phyloP scores from a whole-genome alignment of 768 basidiomycete genomes.

The Trametes villosa region DNA sequence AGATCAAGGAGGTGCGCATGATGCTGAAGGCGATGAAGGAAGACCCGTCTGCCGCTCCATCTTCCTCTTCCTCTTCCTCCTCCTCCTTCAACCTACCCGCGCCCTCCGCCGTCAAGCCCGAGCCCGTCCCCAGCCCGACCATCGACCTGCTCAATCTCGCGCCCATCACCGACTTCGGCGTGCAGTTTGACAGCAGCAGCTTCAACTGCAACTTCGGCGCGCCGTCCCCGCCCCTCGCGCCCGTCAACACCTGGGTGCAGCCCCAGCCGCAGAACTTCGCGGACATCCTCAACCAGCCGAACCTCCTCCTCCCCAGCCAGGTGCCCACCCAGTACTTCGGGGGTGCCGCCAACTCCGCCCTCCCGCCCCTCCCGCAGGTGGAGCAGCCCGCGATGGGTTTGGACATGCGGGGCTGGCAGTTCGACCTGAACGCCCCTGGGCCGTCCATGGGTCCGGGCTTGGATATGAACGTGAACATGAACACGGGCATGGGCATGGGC shows the following conservation, averaged over 20 bases:
- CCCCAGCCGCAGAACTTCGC: conserved; percentile 5
- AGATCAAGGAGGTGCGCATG: too few relatives aligned
- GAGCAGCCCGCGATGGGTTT: not conserved
- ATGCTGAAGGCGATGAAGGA: too few relatives aligned
- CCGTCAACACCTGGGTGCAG: not conserved
- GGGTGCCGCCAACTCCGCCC: not conserved
- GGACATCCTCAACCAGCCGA: not conserved
- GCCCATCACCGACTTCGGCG: too few relatives aligned
- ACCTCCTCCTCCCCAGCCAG: conserved; percentile 8
- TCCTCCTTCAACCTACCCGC: too few relatives aligned
- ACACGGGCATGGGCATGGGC: not conserved
- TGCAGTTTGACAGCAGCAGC: not conserved
- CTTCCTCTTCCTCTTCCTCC: too few relatives aligned
- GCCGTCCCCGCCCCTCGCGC: too few relatives aligned
- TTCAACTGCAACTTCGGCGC: not conserved
- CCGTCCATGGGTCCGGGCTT: not conserved
- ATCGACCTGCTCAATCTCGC: not conserved
- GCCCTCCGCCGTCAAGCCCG: too few relatives aligned
- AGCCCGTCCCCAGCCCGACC: too few relatives aligned
- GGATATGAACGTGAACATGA: not conserved
- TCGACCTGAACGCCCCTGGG: not conserved
- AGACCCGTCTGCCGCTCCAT: too few relatives aligned
- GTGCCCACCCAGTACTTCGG: not conserved
- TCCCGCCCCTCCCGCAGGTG: not conserved
- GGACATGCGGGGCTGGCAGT: not conserved